Base-by-base conservation (phyloP, 495 filamentous ascomycete genomes). In the Sordaria brevicollis region DNA sequence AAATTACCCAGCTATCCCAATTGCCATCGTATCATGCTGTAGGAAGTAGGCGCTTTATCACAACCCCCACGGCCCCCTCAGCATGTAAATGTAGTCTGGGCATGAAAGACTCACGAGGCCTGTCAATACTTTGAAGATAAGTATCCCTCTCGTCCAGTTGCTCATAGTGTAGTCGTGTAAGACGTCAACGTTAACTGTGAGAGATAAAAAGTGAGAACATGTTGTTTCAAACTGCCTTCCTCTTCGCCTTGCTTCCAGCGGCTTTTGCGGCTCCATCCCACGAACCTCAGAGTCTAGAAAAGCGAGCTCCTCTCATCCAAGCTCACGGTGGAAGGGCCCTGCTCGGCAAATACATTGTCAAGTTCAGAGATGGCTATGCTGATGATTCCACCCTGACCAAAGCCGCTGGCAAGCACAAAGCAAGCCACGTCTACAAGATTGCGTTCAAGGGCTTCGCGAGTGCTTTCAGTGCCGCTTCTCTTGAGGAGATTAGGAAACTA, bases 301-400 rank as follows among this genome's bases (percentile, higher is more conserved):
- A 66, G 29, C 65, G 65, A 34, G 67, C 67, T 68, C 67, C 67
- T 29, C n/a, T 68, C 4, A 19, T 49, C 25, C 36, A 68, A 43
- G 36, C 67, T 8, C 67, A 33, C 38, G 8, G 19, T 0, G 67
- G 36, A 11, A 49, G 57, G 17, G 36, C 35, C 37, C 43, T 68
- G 10, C 37, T 41, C 7, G 67, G 67, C 5, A 19, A 68, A 31
- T 68, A 68, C 25, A 68, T 68, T 68, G 67, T 68, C 67, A 68
- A 68, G 38, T 68, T 68, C 37, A 68, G 57, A 25, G 67, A 68
- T 34, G 67, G 29, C 19, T 17, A 25, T 7, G 8, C 37, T 15
- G 5, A 25, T 31, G 36, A 39, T 6, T 4, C 38, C 17, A 7
- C 35, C 15, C 36, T 68, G 36, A 68, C 21, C 67, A 34, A 19